Percentiles rank a stretch among this genome's conserved stretches.
phyloP scores from a whole-genome alignment of 257 asterid species.

The Solanum neorickii region DNA sequence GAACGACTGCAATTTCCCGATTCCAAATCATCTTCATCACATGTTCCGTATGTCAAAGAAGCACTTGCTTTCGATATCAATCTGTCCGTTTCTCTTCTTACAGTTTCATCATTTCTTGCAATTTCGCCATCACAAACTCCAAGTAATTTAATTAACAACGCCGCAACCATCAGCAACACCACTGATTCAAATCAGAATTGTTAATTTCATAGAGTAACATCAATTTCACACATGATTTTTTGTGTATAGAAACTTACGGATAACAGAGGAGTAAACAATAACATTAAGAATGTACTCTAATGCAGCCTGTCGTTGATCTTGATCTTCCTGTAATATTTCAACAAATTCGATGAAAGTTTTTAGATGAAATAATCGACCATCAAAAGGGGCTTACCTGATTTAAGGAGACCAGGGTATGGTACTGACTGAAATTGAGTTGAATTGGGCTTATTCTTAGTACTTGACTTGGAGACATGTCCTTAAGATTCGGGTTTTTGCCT shows the following conservation, averaged over 20 bases:
- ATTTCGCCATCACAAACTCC: background rate
- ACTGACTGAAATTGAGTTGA: background rate
- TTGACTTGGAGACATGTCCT: background rate
- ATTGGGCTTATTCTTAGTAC: background rate
- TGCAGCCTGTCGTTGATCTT: background rate
- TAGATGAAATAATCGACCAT: no score
- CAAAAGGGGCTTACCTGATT: background rate
- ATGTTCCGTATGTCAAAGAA: constrained; percentile 28
- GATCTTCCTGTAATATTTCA: constrained; percentile 2
- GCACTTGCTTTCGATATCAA: constrained; percentile 27
- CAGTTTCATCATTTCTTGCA: background rate
- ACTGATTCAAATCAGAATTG: constrained; percentile 8
- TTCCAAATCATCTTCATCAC: constrained; percentile 30
- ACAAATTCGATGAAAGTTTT: background rate
- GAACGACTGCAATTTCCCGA: constrained; percentile 11
- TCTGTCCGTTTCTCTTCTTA: constrained; percentile 12
- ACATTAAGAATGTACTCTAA: constrained; percentile 1
- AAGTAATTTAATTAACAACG: constrained; percentile 33
- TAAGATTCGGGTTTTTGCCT: background rate
- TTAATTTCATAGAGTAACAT: background rate
- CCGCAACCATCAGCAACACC: constrained; percentile 20
- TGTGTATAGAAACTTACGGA: constrained; percentile 11
- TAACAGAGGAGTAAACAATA: constrained; percentile 3
- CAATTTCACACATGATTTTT: background rate
- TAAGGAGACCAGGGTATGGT: background rate